Evolutionary conservation across 2,329 filamentous ascomycete genomes (phyloP).

Genomic region (Alternaria ventricosa): DNA sequence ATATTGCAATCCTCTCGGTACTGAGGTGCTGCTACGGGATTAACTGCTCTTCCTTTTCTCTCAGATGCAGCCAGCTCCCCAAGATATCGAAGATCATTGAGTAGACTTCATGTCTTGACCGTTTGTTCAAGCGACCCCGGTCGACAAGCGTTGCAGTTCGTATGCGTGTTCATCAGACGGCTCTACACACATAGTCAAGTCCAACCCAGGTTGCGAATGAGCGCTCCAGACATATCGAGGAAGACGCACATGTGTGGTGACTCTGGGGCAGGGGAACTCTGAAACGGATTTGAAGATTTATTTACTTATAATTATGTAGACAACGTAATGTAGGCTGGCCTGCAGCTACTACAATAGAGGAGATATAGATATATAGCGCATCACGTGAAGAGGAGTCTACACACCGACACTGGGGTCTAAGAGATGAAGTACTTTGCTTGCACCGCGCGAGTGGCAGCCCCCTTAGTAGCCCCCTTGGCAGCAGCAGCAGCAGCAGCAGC

Average conservation of each 20-base stretch:
- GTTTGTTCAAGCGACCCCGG: background rate
- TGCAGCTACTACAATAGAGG: background rate
- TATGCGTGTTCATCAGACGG: background rate
- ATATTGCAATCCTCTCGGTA: background rate
- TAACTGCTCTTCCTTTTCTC: background rate
- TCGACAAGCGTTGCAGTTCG: background rate
- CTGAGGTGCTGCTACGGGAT: background rate
- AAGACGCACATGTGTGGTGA: background rate
- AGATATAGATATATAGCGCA: background rate
- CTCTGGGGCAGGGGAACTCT: background rate
- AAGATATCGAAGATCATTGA: background rate
- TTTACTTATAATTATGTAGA: background rate
- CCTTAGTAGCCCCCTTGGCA: background rate
- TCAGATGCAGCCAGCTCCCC: background rate
- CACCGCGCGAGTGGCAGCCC: constrained; percentile 1
- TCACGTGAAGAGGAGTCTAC: background rate
- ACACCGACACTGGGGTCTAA: background rate
- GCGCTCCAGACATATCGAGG: background rate
- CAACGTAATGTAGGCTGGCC: background rate
- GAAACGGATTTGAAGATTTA: background rate
- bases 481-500: background rate
- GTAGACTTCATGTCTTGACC: background rate
- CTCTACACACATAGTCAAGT: background rate
- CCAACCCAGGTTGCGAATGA: background rate
- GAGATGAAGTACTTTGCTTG: constrained; percentile 6